Conservation (phyloP, 108 stramenopile genomes). For the Asterionellopsis glacialis region DNA sequence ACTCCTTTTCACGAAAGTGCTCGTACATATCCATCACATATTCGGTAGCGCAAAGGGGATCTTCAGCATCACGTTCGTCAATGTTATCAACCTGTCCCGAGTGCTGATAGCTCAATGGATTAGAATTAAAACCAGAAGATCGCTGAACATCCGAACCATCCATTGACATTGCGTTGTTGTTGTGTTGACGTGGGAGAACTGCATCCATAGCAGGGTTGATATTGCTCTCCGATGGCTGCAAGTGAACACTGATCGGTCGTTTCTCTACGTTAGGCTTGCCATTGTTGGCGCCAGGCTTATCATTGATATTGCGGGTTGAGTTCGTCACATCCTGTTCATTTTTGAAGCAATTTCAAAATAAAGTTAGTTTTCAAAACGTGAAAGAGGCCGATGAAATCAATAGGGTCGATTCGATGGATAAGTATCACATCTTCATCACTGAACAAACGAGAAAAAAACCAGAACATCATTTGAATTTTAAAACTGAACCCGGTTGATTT, state of each 20-base stretch:
- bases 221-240: neutral
- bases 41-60: slow-evolving; percentile 92
- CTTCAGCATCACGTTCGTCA: slow-evolving; percentile 89
- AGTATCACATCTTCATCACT: too few relatives aligned
- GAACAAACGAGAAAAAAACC: too few relatives aligned
- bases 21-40: slow-evolving; percentile 96
- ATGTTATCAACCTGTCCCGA: slow-evolving; percentile 85
- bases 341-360: too few relatives aligned
- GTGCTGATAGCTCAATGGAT: slow-evolving; percentile 61
- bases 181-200: slow-evolving; percentile 24
- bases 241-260: slow-evolving; percentile 1
- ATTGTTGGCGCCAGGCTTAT: slow-evolving; percentile 1
- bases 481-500: too few relatives aligned
- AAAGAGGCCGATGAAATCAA: too few relatives aligned
- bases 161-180: slow-evolving; percentile 11
- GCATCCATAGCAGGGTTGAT: slow-evolving; percentile 13
- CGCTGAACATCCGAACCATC: slow-evolving; percentile 24
- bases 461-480: too few relatives aligned
- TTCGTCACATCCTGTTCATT: slow-evolving; percentile 30
- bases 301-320: slow-evolving; percentile 2
- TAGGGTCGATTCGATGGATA: too few relatives aligned
- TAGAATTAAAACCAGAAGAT: slow-evolving; percentile 8
- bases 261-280: neutral
- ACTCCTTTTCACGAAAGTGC: slow-evolving; percentile 86
- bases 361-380: too few relatives aligned